These are phyloP conservation scores for Fusarium paranaense DNA, from an alignment of 2,329 filamentous ascomycete species.

Conservation along the genomic window DNA sequence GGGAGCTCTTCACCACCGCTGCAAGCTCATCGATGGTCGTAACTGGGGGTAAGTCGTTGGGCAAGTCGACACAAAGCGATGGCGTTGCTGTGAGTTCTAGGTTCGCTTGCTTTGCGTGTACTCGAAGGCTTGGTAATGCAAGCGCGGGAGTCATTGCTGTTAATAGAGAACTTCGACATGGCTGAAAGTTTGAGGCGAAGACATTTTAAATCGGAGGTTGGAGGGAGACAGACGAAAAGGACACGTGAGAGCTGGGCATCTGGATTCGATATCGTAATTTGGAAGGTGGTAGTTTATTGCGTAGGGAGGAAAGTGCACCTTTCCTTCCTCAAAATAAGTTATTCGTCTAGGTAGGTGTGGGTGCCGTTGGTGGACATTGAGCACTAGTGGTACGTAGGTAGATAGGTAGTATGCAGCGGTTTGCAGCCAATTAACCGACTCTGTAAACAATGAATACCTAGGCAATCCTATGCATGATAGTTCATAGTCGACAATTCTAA, in stretches of 20 bases:
- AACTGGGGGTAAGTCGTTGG: conserved; percentile 12
- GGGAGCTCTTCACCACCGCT: conserved; percentile 27
- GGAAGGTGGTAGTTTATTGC: neutral
- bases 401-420: neutral
- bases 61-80: conserved; percentile 44
- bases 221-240: neutral
- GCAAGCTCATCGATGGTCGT: conserved; percentile 41
- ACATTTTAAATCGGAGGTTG: neutral
- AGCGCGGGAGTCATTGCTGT: conserved; percentile 25
- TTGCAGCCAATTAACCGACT: neutral
- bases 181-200: neutral
- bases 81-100: conserved; percentile 42
- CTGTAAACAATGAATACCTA: conserved; percentile 7
- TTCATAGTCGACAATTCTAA: conserved; percentile 11
- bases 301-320: neutral
- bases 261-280: neutral
- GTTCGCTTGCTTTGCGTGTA: conserved; percentile 35
- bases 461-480: conserved; percentile 20
- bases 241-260: neutral
- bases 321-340: neutral
- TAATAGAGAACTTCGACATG: neutral
- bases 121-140: conserved; percentile 41
- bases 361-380: neutral
- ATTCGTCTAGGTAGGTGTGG: neutral
- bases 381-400: neutral